phyloP scores from a whole-genome alignment of 371 early-diverging fungal genomes.

The Chytridium lagenaria region DNA sequence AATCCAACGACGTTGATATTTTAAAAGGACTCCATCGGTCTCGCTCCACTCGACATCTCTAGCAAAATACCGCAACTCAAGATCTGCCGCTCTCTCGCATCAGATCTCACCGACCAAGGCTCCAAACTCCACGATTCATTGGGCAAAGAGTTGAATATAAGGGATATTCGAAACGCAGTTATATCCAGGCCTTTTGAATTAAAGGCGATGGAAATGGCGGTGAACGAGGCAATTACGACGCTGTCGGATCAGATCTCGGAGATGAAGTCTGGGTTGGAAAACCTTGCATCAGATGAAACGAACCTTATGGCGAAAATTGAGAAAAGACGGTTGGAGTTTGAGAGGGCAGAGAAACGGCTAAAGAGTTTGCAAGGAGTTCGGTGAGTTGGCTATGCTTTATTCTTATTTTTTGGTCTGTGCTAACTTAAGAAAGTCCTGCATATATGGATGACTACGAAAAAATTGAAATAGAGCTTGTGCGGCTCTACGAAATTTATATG shows the following conservation, averaged over 20 bases:
- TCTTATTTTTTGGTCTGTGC: not conserved
- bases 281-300: constrained; percentile 50
- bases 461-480: constrained; percentile 53
- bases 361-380: constrained; percentile 56
- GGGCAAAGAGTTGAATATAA: constrained; percentile 45
- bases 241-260: constrained; percentile 34
- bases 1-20: not conserved
- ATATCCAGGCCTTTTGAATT: constrained; percentile 56
- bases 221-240: constrained; percentile 38
- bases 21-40: constrained; percentile 31
- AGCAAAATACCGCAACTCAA: constrained; percentile 46
- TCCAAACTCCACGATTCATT: constrained; percentile 53
- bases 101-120: constrained; percentile 52
- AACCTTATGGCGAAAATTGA: constrained; percentile 57
- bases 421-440: constrained; percentile 54
- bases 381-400: constrained; percentile 23
- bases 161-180: constrained; percentile 46
- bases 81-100: constrained; percentile 48
- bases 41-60: constrained; percentile 48
- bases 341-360: constrained; percentile 56
- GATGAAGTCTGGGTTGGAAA: constrained; percentile 40
- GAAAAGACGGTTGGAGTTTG: constrained; percentile 54
- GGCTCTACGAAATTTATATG: constrained; percentile 53
- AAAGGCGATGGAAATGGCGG: constrained; percentile 43
- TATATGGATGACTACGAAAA: constrained; percentile 65